A percentile compares a stretch with the other conserved stretches of the same genome.
These are phyloP conservation scores for Pseudogymnoascus sp. DNA, from an alignment of 2,329 filamentous ascomycete species.

Conservation along the genomic window DNA sequence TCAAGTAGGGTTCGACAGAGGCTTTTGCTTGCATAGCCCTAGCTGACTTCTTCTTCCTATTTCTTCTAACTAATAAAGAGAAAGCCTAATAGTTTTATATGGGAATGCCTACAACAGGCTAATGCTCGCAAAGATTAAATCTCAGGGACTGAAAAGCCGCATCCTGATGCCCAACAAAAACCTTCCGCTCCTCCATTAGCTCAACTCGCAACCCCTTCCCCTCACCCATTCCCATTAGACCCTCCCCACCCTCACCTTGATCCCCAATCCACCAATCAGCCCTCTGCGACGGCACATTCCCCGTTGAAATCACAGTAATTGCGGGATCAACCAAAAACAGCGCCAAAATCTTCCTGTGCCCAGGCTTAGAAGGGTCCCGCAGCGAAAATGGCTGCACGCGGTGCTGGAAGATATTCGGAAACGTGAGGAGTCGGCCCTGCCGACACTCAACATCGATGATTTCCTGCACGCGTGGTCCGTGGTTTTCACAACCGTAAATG, in stretches of 20 bases:
- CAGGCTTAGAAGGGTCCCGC: no score
- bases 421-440: no score
- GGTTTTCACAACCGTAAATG: no score
- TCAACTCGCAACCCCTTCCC: background rate
- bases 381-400: no score
- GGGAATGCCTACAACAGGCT: background rate
- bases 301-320: constrained; percentile 39
- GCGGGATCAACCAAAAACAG: constrained; percentile 43
- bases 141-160: background rate
- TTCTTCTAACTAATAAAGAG: background rate
- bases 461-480: no score
- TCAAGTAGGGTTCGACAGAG: constrained; percentile 28
- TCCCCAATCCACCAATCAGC: constrained; percentile 33
- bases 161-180: background rate
- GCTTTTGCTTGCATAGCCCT: constrained; percentile 20
- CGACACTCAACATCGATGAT: no score
- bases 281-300: constrained; percentile 41
- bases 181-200: constrained; percentile 4
- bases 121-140: constrained; percentile 2
- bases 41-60: background rate
- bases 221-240: background rate
- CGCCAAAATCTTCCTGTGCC: no score
- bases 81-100: background rate
- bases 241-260: background rate
- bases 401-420: no score